Conservation (phyloP, 2,329 filamentous ascomycete genomes). For the Tothia fuscella region DNA sequence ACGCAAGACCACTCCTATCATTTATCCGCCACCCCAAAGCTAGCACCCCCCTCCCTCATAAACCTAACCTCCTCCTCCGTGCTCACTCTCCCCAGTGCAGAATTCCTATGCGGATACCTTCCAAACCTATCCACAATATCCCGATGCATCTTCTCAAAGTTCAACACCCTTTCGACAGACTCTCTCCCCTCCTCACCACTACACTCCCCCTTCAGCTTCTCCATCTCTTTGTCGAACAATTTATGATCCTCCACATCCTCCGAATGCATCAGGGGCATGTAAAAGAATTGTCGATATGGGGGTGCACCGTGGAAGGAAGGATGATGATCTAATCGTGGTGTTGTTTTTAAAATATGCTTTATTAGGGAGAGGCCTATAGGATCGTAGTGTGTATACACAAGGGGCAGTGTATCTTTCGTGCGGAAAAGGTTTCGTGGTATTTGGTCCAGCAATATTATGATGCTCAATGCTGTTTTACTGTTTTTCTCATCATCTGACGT, state of each 20-base stretch:
- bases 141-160: conserved; percentile 32
- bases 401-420: conserved; percentile 26
- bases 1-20: too few species aligned
- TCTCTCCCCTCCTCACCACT: conserved; percentile 20
- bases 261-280: conserved; percentile 48
- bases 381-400: conserved; percentile 46
- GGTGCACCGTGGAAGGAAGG: conserved; percentile 20
- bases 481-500: not conserved
- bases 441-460: conserved; percentile 51
- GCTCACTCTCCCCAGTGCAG: conserved; percentile 34
- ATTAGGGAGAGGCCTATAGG: conserved; percentile 38
- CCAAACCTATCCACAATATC: conserved; percentile 43
- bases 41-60: conserved; percentile 33
- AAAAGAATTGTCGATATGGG: conserved; percentile 43
- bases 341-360: conserved; percentile 22
- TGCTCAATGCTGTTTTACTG: conserved; percentile 31
- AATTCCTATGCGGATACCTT: conserved; percentile 48
- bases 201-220: conserved; percentile 23
- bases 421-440: conserved; percentile 51
- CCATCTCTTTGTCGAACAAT: conserved; percentile 21
- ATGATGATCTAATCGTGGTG: conserved; percentile 20
- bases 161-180: conserved; percentile 19
- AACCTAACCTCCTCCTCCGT: conserved; percentile 41
- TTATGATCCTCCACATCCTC: conserved; percentile 39
- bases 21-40: conserved; percentile 23